Percentiles rank a stretch among this genome's conserved stretches.
These are phyloP conservation scores for Boletus smithii DNA, from an alignment of 1,284 basidiomycete genomes.

Conservation along the genomic window DNA sequence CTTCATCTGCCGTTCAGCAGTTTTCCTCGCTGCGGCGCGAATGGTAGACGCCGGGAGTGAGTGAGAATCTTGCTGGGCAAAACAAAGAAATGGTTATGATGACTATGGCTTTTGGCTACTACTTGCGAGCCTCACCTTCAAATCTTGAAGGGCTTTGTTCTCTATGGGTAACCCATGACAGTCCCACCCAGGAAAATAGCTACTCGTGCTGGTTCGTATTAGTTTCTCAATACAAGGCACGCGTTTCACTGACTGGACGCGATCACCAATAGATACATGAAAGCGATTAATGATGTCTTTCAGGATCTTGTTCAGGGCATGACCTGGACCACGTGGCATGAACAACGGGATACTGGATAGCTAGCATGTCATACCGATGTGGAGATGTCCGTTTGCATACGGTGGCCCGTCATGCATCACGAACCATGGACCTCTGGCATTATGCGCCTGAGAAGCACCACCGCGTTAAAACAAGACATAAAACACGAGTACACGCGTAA, in stretches of 20 bases:
- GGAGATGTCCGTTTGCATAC: conserved; percentile 94
- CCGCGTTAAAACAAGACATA: conserved; percentile 5
- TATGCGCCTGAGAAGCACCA: conserved; percentile 49
- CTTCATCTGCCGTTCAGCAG: conserved; percentile 75
- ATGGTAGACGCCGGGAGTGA: conserved; percentile 61
- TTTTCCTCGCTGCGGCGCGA: conserved; percentile 67
- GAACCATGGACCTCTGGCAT: conserved; percentile 66
- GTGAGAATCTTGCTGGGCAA: conserved; percentile 48
- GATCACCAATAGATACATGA: conserved; percentile 74
- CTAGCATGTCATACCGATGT: conserved; percentile 69
- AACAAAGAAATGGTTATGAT: conserved; percentile 4
- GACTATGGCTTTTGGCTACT: neutral
- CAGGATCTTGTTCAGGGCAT: conserved; percentile 94
- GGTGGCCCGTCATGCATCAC: conserved; percentile 96
- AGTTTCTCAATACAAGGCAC: conserved; percentile 2
- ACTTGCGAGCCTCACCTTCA: conserved; percentile 46
- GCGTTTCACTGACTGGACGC: conserved; percentile 67
- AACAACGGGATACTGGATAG: neutral
- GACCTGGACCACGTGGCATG: conserved; percentile 52
- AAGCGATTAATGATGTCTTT: conserved; percentile 97
- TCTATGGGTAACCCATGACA: conserved; percentile 98
- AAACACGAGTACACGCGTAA: neutral
- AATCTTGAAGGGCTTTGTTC: conserved; percentile 80
- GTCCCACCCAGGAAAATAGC: conserved; percentile 96
- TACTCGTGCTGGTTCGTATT: conserved; percentile 32